Percentiles rank a stretch among this genome's conserved stretches.
phyloP scores from a whole-genome alignment of 441 rosid species.

The Gossypium davidsonii region DNA sequence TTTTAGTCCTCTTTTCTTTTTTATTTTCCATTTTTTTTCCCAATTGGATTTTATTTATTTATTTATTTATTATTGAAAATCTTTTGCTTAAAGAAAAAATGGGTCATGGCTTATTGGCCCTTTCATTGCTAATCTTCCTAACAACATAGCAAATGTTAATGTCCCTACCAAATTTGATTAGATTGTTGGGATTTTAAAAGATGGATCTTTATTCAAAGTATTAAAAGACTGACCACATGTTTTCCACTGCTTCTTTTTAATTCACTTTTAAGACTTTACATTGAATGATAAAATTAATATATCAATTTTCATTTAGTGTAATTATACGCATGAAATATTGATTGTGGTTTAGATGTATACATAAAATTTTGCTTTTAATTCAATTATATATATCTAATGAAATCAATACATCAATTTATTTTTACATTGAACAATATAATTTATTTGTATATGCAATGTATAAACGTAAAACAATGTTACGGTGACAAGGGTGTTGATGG shows the following conservation, averaged over 20 bases:
- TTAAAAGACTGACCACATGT: background rate
- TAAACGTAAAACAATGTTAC: too few species aligned
- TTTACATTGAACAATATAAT: too few species aligned
- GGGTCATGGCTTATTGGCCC: background rate
- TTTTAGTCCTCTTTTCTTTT: background rate
- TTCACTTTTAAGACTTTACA: background rate
- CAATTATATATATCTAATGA: too few species aligned
- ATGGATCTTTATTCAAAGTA: background rate
- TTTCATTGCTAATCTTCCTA: background rate
- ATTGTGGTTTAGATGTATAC: too few species aligned
- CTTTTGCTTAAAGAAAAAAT: background rate
- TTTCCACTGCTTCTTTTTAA: background rate
- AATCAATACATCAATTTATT: too few species aligned
- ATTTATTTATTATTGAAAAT: background rate
- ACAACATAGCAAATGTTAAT: background rate
- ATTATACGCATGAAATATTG: rapidly evolving
- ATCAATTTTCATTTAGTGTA: too few species aligned
- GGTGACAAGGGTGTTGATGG: too few species aligned
- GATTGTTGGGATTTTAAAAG: conserved; percentile 2
- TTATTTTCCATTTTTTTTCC: background rate
- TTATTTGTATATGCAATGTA: too few species aligned
- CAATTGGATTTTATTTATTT: background rate
- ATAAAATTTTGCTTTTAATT: too few species aligned
- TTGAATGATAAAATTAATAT: background rate
- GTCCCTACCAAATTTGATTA: background rate